phyloP scores from a whole-genome alignment of 495 filamentous ascomycete genomes.

The Neurospora sp. region DNA sequence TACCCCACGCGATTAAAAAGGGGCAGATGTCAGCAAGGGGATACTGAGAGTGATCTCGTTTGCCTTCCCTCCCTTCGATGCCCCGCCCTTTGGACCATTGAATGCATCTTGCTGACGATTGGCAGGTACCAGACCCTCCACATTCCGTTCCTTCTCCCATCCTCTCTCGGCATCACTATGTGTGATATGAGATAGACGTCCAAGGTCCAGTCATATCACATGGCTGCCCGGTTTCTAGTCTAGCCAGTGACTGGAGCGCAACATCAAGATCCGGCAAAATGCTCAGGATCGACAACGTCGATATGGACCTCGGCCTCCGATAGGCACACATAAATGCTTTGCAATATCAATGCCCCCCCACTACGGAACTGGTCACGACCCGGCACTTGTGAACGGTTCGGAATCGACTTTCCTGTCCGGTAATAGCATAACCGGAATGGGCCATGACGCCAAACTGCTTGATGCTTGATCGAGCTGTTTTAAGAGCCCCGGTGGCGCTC shows the following conservation, averaged over 20 bases:
- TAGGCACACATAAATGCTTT: constrained; percentile 2
- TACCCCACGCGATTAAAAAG: background rate
- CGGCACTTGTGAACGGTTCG: constrained; percentile 3
- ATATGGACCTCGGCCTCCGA: background rate
- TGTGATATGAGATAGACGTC: background rate
- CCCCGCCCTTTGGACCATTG: background rate
- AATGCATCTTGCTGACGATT: background rate
- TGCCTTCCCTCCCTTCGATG: background rate
- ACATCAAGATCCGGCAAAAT: constrained; percentile 6
- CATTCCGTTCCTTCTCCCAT: background rate
- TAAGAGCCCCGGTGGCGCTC: background rate
- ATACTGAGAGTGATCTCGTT: background rate
- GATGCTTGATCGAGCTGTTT: background rate
- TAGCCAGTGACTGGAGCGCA: background rate
- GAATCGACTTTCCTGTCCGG: background rate
- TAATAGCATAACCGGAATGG: background rate
- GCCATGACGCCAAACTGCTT: background rate
- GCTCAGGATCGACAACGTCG: background rate
- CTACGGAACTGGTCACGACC: background rate
- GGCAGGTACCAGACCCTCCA: background rate
- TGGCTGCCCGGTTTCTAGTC: background rate
- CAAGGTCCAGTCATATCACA: background rate
- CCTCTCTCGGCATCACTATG: background rate
- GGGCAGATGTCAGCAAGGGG: background rate
- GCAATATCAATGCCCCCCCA: background rate